These are phyloP conservation scores for Davidsoniella virescens DNA, from an alignment of 2,329 filamentous ascomycete genomes.

Conservation along the genomic window DNA sequence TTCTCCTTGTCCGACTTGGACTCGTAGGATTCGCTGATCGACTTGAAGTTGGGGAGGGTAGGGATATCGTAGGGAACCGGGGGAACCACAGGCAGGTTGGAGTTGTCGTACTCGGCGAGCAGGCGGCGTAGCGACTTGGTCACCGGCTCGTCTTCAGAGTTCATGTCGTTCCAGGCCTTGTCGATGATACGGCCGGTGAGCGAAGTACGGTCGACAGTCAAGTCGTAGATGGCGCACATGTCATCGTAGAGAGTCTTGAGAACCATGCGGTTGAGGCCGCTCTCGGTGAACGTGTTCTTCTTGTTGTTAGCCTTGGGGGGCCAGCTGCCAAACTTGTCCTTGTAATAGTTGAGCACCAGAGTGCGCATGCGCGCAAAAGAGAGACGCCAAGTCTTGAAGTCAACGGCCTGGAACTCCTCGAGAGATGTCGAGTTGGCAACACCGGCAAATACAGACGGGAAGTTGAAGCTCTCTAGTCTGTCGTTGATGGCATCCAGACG, in stretches of 20 bases:
- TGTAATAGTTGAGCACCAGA: slow-evolving; percentile 54
- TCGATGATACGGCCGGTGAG: slow-evolving; percentile 67
- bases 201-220: slow-evolving; percentile 64
- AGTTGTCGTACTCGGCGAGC: slow-evolving; percentile 76
- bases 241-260: slow-evolving; percentile 72
- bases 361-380: slow-evolving; percentile 60
- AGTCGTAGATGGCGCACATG: slow-evolving; percentile 72
- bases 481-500: slow-evolving; percentile 53
- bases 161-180: slow-evolving; percentile 17
- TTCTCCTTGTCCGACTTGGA: slow-evolving; percentile 58
- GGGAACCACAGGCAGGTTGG: slow-evolving; percentile 74
- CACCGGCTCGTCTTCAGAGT: slow-evolving; percentile 43
- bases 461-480: slow-evolving; percentile 77
- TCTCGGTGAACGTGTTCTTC: slow-evolving; percentile 78
- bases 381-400: slow-evolving; percentile 70
- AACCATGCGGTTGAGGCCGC: slow-evolving; percentile 71
- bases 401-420: slow-evolving; percentile 58
- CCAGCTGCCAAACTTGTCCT: slow-evolving; percentile 50
- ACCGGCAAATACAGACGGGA: slow-evolving; percentile 76
- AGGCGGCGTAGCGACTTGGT: slow-evolving; percentile 60
- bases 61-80: slow-evolving; percentile 85
- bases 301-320: slow-evolving; percentile 82
- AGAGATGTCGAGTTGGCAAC: slow-evolving; percentile 70
- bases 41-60: slow-evolving; percentile 51
- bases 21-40: slow-evolving; percentile 47